Conservation (phyloP, 495 filamentous ascomycete genomes). For the Penicillium ucsense region DNA sequence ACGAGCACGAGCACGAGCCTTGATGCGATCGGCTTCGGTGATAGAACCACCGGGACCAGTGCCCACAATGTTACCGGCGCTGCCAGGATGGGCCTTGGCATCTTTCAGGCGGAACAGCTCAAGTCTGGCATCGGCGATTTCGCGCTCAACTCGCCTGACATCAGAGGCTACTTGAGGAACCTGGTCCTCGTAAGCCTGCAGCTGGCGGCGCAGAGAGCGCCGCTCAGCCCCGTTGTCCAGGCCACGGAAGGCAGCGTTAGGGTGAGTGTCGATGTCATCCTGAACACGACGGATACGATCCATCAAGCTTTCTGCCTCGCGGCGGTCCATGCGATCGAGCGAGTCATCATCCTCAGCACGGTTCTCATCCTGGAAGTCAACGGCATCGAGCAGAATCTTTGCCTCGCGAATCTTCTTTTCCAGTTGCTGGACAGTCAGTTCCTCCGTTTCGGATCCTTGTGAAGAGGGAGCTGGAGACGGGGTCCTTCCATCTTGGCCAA, state of each 20-base stretch:
- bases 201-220: conserved; percentile 72
- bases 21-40: conserved; percentile 89
- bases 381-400: conserved; percentile 90
- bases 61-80: conserved; percentile 75
- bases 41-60: conserved; percentile 87
- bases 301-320: conserved; percentile 91
- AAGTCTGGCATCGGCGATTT: conserved; percentile 85
- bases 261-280: conserved; percentile 91
- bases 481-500: conserved; percentile 63
- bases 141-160: conserved; percentile 81
- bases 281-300: conserved; percentile 86
- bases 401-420: conserved; percentile 92
- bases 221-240: conserved; percentile 81
- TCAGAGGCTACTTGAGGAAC: conserved; percentile 88
- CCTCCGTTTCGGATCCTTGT: conserved; percentile 63
- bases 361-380: conserved; percentile 93
- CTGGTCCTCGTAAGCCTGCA: conserved; percentile 80
- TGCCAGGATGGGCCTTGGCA: conserved; percentile 81
- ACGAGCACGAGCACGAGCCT: conserved; percentile 90
- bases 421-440: conserved; percentile 76
- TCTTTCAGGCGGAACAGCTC: conserved; percentile 91
- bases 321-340: conserved; percentile 79
- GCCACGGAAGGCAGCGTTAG: conserved; percentile 61
- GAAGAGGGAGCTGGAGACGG: conserved; percentile 65
- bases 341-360: conserved; percentile 83